Base-by-base conservation (phyloP, 1,284 basidiomycete genomes). In the Ganoderma sinense region DNA sequence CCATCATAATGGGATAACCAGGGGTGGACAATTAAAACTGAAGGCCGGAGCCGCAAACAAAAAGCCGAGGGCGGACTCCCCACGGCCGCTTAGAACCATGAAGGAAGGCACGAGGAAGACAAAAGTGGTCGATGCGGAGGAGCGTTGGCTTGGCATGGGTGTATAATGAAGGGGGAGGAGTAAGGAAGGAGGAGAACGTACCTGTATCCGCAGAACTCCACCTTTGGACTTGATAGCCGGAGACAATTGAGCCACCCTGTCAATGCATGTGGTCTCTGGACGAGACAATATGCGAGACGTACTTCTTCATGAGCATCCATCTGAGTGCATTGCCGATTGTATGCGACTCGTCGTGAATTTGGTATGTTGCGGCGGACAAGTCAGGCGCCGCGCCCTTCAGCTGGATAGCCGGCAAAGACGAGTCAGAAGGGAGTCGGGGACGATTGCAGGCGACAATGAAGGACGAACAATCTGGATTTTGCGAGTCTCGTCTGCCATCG, bases 291-390 rank as follows among this genome's bases (percentile, higher is more conserved):
- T 23, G 36, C 60, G 26, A 5, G 59, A 79, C 90, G 78, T 79
- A 99, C 97, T 99, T 97, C 84, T 99, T 98, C 97, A 99, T 99
- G 71, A 99, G 82, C 93, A 99, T 99, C 95, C 96, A 99, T 66
- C 97, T 85, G 62, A 99, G 85, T 0, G 96, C 89, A 77, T 99
- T 99, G 20, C 97, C 97, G 36, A 99, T 89, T 0, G 97, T 99
- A 82, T 99, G 97, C 10, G 96, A 94, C 84, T 99, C 97, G 79
- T 98, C 92, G 79, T 93, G 87, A 61, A 99, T 93, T 79, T 94
- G 94, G 83, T 93, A 99, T 0, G 97, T 98, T 23, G 94, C 96
- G 1, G 95, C 91, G 40, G 95, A 94, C 75, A 97, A 86, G 80
- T 97, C 96, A 10, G 91, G 83, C 66, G 92, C 86, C 59, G 93